Percentiles rank a stretch among this genome's conserved stretches.
Evolutionary conservation across 2,329 filamentous ascomycete genomes (phyloP).

Genomic region (Ophiostoma angusticollis): DNA sequence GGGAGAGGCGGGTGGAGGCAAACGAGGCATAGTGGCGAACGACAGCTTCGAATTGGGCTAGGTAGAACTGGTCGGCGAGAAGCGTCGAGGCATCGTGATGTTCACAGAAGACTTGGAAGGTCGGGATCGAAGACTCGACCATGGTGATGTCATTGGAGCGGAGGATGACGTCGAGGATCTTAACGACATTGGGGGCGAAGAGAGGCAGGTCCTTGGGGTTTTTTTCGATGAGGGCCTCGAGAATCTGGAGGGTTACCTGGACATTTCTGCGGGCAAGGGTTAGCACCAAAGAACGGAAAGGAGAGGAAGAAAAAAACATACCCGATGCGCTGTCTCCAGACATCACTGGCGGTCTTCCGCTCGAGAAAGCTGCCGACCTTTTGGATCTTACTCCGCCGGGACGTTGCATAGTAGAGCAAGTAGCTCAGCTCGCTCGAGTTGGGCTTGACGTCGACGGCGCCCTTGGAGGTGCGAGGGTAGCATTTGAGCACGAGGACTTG

Average conservation of each 20-base stretch:
- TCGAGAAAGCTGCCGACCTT: constrained; percentile 93
- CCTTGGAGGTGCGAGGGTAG: constrained; percentile 87
- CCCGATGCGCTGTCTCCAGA: constrained; percentile 80
- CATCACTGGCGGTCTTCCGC: constrained; percentile 83
- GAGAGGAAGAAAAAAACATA: constrained; percentile 27
- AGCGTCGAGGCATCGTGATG: constrained; percentile 79
- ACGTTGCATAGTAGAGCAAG: constrained; percentile 91
- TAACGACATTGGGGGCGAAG: constrained; percentile 73
- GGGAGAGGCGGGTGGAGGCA: constrained; percentile 49
- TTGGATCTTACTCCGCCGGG: constrained; percentile 84
- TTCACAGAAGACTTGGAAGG: constrained; percentile 78
- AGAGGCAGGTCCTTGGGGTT: constrained; percentile 79
- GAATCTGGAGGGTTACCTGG: constrained; percentile 86
- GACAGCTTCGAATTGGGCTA: constrained; percentile 69
- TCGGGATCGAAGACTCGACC: constrained; percentile 78
- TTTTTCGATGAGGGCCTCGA: constrained; percentile 86
- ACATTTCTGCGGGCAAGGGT: constrained; percentile 54
- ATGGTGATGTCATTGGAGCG: constrained; percentile 80
- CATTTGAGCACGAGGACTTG: constrained; percentile 93
- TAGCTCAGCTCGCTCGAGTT: constrained; percentile 97
- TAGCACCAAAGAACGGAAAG: background rate
- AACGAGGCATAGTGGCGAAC: constrained; percentile 69
- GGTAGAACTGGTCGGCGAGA: constrained; percentile 73
- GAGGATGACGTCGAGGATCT: constrained; percentile 71
- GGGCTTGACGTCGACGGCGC: constrained; percentile 81